phyloP scores from a whole-genome alignment of 805 yeast species.

The Wickerhamomyces mucosus region DNA sequence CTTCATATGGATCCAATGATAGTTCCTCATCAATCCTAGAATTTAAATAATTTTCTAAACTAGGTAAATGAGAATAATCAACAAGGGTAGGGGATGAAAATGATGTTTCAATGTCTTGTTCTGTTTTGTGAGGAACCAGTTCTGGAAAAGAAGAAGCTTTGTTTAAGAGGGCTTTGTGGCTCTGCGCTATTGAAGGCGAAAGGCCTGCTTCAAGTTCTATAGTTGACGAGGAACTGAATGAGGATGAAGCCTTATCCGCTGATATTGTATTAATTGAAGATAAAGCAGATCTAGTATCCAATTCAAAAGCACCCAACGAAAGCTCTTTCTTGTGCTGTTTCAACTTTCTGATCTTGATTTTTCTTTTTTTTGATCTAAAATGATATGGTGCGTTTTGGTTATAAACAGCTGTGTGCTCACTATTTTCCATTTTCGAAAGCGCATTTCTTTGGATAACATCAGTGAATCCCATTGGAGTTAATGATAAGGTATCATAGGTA shows the following conservation, averaged over 20 bases:
- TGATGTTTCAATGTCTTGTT: conserved; percentile 1
- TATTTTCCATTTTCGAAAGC: conserved; percentile 4
- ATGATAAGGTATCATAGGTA: conserved; percentile 14
- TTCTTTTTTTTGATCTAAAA: conserved; percentile 11
- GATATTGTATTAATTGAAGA: neutral
- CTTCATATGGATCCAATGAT: conserved; percentile 14
- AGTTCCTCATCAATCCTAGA: conserved; percentile 2
- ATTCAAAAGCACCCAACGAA: neutral
- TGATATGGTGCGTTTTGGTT: neutral
- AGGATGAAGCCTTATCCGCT: neutral
- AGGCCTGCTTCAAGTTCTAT: neutral
- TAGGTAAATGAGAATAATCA: conserved; percentile 4
- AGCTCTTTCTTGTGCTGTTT: conserved; percentile 1
- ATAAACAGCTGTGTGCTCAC: neutral
- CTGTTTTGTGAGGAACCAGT: neutral
- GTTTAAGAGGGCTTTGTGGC: neutral
- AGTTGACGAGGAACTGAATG: neutral
- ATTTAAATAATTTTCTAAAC: conserved; percentile 2
- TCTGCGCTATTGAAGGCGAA: neutral
- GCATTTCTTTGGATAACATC: conserved; percentile 13
- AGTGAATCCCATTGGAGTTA: conserved; percentile 7
- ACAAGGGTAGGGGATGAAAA: neutral
- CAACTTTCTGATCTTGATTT: conserved; percentile 12
- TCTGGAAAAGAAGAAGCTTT: conserved; percentile 8
- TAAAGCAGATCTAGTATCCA: neutral